Evolutionary conservation across 1,284 basidiomycete genomes (phyloP), one percentile per base, ranked within the genome.

Genomic region (Austroboletus olivaceoglutinosus): DNA sequence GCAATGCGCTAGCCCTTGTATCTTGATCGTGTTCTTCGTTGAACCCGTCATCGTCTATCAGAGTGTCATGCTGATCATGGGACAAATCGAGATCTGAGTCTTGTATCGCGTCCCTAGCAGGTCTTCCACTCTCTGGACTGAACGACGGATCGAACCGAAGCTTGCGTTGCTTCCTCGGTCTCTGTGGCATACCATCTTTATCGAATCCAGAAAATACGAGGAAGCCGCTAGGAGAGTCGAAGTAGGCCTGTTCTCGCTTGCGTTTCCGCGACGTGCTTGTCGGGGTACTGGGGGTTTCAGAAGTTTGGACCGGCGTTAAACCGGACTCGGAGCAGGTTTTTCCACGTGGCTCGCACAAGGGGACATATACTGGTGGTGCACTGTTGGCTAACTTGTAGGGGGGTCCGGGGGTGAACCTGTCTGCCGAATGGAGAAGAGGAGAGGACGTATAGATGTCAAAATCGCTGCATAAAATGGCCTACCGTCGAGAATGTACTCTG

Each of bases 401-500:
- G 3, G 36, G 34, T 23, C 34, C 51, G 2, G 50, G 44, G 34
- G 55, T 19, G 27, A 65, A 65, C 25, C n/a, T 43, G 22, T 63
- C 63, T 65, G 41, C 57, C 1, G 7, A 34, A 33, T 21, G 18
- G 27, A 47, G 13, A n/a, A 10, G 15, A 11, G 47, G 13, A 19
- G 15, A 47, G n/a, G 34, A n/a, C 31, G 22, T 18, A 8, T 7
- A 12, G 33, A 7, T 4, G 21, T 37, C n/a, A 30, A 4, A 19
- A 23, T 22, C 31, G 47, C 45, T 22, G 25, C 36, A 43, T 47
- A 46, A 48, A 38, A 47, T 41, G 30, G 53, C 65, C 36, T 53
- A 78, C 78, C 73, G 36, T 81, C 78, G 18, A 80, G 69, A 9
- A 75, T 70, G 51, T 77, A 81, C 30, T 67, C 56, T 22, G 71